Evolutionary conservation across 441 rosid species (phyloP), one percentile per base, ranked within the genome.

Genomic region (Biscutella auriculata): DNA sequence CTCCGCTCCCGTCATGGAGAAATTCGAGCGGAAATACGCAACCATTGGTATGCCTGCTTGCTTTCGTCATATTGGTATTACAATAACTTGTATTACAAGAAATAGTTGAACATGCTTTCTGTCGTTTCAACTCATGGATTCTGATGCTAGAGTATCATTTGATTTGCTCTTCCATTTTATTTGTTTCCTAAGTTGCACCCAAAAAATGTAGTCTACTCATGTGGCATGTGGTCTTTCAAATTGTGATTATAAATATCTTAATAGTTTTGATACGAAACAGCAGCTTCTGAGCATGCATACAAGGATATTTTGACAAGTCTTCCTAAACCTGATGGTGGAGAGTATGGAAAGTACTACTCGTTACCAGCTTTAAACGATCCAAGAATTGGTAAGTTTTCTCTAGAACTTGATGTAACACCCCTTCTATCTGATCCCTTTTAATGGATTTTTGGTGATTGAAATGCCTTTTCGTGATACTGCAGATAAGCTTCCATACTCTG

Each of bases 401-500:
- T 8, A 35, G 2, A 59, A 26, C 9, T 59, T 46, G 5, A 9
- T 34, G 16, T 46, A 35, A 35, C 29, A 4, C 9, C 39, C 36
- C n/a, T n/a, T 33, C 10, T 50, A 8, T 58, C 6, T 58, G 14
- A 19, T 34, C 6, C 5, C 14, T 26, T 49, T 13, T 57, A 10
- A 41, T 49, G 19, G 7, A 12, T 27, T n/a, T 42, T 6, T 66
- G 19, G 30, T 42, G 51, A 56, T 25, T 30, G 14, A 33, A 16
- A 66, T 17, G 28, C 32, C 10, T 67, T 39, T 52, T 23, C 4
- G 9, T 50, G 8, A 46, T 49, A 12, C 19, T 67, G 60, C 70
- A 83, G 90, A 76, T 33, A 75, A 49, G 62, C 61, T 83, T 26
- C 83, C 90, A 43, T 83, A 64, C 56, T 81, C 80, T 26, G 75